Evolutionary conservation across 225 moss, liverwort and hornwort genomes (phyloP).

Genomic region (Bryoerythrophyllum caledonicum): DNA sequence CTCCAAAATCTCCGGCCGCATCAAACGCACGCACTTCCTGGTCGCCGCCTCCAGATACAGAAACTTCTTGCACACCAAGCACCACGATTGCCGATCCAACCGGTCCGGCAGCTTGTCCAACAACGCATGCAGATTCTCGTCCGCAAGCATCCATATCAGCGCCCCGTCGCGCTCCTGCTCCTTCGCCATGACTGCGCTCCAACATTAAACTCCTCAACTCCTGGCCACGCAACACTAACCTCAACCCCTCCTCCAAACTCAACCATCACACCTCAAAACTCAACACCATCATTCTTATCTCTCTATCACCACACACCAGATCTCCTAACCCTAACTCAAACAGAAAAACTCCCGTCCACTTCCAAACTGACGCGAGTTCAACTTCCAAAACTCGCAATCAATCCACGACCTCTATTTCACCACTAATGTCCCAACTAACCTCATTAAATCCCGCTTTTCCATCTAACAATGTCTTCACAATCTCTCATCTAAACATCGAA

Average conservation of each 20-base stretch:
- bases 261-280: background rate
- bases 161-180: conserved; percentile 40
- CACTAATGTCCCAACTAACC: background rate
- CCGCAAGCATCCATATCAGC: conserved; percentile 50
- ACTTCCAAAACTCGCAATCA: background rate
- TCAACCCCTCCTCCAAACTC: background rate
- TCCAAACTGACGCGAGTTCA: background rate
- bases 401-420: background rate
- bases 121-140: conserved; percentile 58
- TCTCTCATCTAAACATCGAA: background rate
- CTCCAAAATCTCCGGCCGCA: conserved; percentile 62
- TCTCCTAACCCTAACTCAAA: conserved; percentile 13
- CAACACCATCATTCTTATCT: background rate
- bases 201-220: background rate
- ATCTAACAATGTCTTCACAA: background rate
- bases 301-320: background rate
- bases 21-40: conserved; percentile 55
- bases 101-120: conserved; percentile 58
- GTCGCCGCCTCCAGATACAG: conserved; percentile 53
- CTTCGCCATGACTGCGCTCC: conserved; percentile 32
- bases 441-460: background rate
- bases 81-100: conserved; percentile 70
- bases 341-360: background rate
- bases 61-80: conserved; percentile 71
- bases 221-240: background rate